Evolutionary conservation across 1,284 basidiomycete genomes (phyloP), one percentile per base, ranked within the genome.

Genomic region (Baeospora myosura): DNA sequence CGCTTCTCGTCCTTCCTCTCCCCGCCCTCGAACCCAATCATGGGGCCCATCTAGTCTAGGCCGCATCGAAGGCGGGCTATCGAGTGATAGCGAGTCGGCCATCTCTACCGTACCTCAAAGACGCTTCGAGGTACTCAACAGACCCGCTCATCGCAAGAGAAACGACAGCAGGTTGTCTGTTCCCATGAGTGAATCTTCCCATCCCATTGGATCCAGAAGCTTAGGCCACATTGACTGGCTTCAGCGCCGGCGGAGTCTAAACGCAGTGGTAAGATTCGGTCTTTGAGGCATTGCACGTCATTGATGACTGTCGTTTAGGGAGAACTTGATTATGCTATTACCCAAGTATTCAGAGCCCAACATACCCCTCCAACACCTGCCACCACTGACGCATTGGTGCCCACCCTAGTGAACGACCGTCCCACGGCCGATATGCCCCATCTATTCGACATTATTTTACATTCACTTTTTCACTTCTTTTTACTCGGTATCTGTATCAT

Each of bases 181-280:
- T 54, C 68, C 55, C 54, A 64, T 55, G 52, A 56, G 32, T 22
- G 23, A 31, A 16, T 17, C 28, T 24, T 21, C 52, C 59, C 45
- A 41, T 58, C 63, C 42, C 65, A 64, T 31, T 55, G 39, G 40
- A 24, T 41, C 72, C 57, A 47, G 74, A 44, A 77, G 71, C 47
- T 63, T 87, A 25, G 74, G 76, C 26, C 81, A 88, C 52, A 66
- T 84, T 43, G 81, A 83, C 53, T 88, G 85, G 85, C 62, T 86
- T 18, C 72, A 80, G 45, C 72, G 80, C 33, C 69, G 85, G 40
- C 71, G 82, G 43, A 85, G 78, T 56, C 61, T 81, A 21, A 78
- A 74, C 51, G 69, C 74, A 42, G 73, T 82, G 61, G 85, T 87
- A 58, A 53, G 79, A 63, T 44, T 41, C 38, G 46, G 46, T 44